phyloP scores from a whole-genome alignment of 2,329 filamentous ascomycete genomes.

The Thielaviopsis punctulata region DNA sequence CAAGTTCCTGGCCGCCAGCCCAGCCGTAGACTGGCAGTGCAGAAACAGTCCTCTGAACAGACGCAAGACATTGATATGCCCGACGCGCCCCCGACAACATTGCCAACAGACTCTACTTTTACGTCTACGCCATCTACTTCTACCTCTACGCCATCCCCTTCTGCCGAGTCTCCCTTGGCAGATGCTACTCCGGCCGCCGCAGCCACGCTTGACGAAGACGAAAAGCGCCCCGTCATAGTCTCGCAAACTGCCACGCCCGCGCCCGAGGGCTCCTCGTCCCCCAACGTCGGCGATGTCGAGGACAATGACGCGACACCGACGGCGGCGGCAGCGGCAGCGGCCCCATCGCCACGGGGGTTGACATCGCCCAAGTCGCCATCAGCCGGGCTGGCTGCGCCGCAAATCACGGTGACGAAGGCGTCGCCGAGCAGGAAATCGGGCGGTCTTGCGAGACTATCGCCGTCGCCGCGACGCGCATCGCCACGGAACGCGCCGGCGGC shows the following conservation, averaged over 20 bases:
- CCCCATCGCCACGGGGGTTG: not conserved
- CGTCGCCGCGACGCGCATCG: constrained; percentile 1
- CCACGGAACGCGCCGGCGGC: not conserved
- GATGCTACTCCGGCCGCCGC: too few relatives aligned
- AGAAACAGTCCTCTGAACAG: not conserved
- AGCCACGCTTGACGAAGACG: not conserved
- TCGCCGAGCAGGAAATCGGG: constrained; percentile 13
- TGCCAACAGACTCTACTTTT: too few relatives aligned
- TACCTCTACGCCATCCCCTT: too few relatives aligned
- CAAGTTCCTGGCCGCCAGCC: not conserved
- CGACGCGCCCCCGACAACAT: constrained; percentile 5
- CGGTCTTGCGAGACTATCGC: not conserved
- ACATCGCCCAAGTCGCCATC: not conserved
- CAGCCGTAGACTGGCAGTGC: not conserved
- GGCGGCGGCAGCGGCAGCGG: not conserved
- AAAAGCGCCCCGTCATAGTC: not conserved
- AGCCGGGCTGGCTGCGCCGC: not conserved
- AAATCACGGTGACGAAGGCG: constrained; percentile 16
- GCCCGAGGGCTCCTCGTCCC: not conserved
- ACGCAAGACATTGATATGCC: constrained; percentile 8
- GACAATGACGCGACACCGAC: not conserved
- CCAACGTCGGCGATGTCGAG: not conserved
- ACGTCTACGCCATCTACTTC: too few relatives aligned
- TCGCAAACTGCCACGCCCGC: not conserved
- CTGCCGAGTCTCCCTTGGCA: not conserved